Conservation (phyloP, 345 rosid genomes). For the Acer yangbiense region DNA sequence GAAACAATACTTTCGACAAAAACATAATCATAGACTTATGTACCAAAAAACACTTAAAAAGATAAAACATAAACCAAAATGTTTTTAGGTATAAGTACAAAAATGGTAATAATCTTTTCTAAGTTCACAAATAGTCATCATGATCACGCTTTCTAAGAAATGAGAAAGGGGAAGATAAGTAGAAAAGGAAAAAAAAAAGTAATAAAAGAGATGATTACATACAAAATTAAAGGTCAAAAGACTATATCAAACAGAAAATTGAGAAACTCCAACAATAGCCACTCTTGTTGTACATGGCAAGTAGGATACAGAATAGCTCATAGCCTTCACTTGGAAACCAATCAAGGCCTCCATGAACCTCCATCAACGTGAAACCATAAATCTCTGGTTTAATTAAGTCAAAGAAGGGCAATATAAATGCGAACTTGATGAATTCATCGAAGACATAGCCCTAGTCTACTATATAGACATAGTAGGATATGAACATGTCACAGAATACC, state of each 20-base stretch:
- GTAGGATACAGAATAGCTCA: conserved; percentile 58
- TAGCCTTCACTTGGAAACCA: conserved; percentile 42
- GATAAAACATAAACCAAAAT: background rate
- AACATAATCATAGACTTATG: too few species aligned
- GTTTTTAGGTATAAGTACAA: background rate
- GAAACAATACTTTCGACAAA: too few species aligned
- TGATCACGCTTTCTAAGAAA: background rate
- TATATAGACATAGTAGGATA: background rate
- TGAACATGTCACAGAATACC: conserved; percentile 1
- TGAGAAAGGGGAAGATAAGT: background rate
- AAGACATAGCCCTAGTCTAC: conserved; percentile 2
- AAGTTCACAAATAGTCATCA: background rate
- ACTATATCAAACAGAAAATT: conserved; percentile 4
- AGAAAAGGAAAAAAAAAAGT: background rate
- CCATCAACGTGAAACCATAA: conserved; percentile 50
- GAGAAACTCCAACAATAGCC: conserved; percentile 1
- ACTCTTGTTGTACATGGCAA: conserved; percentile 22
- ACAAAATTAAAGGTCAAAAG: background rate
- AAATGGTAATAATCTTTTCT: background rate
- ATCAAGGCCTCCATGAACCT: conserved; percentile 49
- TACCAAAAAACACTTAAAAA: too few species aligned
- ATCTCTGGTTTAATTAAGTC: conserved; percentile 51
- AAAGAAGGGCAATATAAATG: conserved; percentile 46
- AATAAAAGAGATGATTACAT: background rate
- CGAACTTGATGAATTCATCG: conserved; percentile 21